A percentile compares a stretch with the other conserved stretches of the same genome.
Conservation (phyloP, 2,329 filamentous ascomycete species). For the Scopulariopsis brevicaulis region DNA sequence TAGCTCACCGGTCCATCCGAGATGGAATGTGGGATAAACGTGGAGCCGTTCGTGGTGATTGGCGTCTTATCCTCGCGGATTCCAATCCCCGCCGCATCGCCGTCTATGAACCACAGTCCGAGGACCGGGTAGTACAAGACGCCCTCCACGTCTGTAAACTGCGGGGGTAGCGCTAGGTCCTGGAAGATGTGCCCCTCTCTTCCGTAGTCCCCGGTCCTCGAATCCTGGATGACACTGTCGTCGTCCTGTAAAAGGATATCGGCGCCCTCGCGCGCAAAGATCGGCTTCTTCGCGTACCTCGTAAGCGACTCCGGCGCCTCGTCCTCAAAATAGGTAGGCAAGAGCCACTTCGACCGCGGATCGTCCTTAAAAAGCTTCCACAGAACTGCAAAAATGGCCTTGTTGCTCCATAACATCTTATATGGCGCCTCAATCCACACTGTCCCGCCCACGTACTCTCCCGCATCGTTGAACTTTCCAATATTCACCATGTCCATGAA, state of each 20-base stretch:
- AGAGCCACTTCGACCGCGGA: not conserved
- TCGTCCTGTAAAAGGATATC: not conserved
- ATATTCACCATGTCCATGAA: not conserved
- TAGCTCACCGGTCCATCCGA: not conserved
- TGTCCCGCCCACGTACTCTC: not conserved
- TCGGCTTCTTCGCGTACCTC: not conserved
- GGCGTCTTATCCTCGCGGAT: not conserved
- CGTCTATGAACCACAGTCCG: not conserved
- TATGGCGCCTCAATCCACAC: not conserved
- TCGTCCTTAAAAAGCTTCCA: not conserved
- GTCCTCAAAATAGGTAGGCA: not conserved
- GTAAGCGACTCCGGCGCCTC: not conserved
- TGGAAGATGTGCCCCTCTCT: not conserved
- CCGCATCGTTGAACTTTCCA: not conserved
- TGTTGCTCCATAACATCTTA: not conserved
- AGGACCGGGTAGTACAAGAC: not conserved
- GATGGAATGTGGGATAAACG: not conserved
- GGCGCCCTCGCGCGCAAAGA: not conserved
- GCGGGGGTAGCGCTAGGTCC: not conserved
- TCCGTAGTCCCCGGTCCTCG: not conserved
- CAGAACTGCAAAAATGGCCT: not conserved
- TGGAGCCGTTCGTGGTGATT: not conserved
- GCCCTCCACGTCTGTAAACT: not conserved
- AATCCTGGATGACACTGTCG: not conserved
- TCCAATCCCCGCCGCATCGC: not conserved